These are phyloP conservation scores for Starmerella floris DNA, from an alignment of 805 yeast species.

Conservation along the genomic window DNA sequence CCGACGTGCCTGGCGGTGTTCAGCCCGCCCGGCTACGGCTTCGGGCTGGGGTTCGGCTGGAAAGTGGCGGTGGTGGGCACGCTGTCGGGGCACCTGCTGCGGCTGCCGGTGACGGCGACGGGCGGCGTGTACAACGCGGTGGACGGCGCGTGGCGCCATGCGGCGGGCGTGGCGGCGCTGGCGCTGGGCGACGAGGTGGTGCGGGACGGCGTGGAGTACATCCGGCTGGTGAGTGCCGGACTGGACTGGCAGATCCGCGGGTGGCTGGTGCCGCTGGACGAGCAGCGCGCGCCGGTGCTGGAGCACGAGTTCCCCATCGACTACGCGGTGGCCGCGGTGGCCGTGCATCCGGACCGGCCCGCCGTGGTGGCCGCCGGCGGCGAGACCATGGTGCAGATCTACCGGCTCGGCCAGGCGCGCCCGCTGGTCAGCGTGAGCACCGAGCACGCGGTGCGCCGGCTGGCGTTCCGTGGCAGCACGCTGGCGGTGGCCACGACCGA, in stretches of 20 bases:
- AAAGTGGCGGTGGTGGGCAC: conserved; percentile 12
- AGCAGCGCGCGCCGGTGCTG: neutral
- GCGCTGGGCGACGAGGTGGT: conserved; percentile 2
- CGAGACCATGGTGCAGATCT: conserved; percentile 10
- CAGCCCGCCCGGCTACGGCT: conserved; percentile 3
- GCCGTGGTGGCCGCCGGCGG: conserved; percentile 13
- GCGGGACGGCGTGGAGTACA: neutral
- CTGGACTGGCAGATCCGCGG: conserved; percentile 14
- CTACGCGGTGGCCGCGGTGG: conserved; percentile 6
- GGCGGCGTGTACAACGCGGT: conserved; percentile 1
- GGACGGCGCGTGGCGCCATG: conserved; percentile 9
- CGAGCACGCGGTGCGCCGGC: neutral
- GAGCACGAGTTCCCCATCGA: conserved; percentile 3
- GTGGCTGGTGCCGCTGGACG: conserved; percentile 15
- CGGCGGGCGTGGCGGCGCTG: conserved; percentile 9
- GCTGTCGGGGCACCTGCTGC: conserved; percentile 12
- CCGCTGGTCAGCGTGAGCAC: conserved; percentile 1
- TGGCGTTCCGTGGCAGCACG: neutral
- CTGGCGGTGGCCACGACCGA: neutral
- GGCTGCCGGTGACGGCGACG: conserved; percentile 8
- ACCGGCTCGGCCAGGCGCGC: conserved; percentile 10
- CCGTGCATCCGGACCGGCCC: conserved; percentile 12
- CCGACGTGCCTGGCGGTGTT: conserved; percentile 11
- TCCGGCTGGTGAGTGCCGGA: conserved; percentile 12
- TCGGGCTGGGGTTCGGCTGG: conserved; percentile 14